Percentiles rank a stretch among this genome's conserved stretches.
Conservation (phyloP, 768 basidiomycete genomes). For the Hericium erinaceus region DNA sequence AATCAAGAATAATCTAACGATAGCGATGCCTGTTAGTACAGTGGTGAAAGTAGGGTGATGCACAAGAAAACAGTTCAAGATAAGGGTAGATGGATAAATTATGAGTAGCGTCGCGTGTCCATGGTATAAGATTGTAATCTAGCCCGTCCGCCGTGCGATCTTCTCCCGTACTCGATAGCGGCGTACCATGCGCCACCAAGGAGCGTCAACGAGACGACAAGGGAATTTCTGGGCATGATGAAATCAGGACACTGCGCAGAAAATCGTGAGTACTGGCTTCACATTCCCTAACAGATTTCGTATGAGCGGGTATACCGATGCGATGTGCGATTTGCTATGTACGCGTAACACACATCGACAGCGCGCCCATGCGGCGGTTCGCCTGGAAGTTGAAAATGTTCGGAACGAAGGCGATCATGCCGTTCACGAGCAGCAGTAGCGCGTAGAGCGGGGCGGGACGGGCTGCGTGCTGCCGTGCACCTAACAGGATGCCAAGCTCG, state of each 20-base stretch:
- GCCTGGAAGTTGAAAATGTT: conserved; percentile 94
- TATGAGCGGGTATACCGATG: background rate
- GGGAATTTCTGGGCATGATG: conserved; percentile 68
- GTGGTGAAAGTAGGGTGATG: too few relatives aligned
- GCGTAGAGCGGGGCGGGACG: conserved; percentile 10
- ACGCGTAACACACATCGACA: conserved; percentile 91
- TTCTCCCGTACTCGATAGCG: conserved; percentile 40
- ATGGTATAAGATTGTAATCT: background rate
- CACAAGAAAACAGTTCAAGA: too few relatives aligned
- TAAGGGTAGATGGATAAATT: too few relatives aligned
- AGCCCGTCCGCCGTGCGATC: background rate
- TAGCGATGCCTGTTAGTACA: too few relatives aligned
- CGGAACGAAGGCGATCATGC: conserved; percentile 80
- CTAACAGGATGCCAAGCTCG: conserved; percentile 58
- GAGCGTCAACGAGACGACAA: conserved; percentile 81
- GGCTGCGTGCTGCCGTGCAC: conserved; percentile 2
- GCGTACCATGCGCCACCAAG: conserved; percentile 81
- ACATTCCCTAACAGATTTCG: conserved; percentile 54
- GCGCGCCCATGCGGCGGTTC: conserved; percentile 83
- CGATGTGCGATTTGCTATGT: conserved; percentile 16
- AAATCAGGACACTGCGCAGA: conserved; percentile 79
- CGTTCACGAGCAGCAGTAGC: conserved; percentile 61
- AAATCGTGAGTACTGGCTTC: conserved; percentile 87
- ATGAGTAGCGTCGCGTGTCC: too few relatives aligned
- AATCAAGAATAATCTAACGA: too few relatives aligned